These are phyloP conservation scores for Breviolum minutum DNA, from an alignment of 73 alveolate genomes.

Conservation along the genomic window DNA sequence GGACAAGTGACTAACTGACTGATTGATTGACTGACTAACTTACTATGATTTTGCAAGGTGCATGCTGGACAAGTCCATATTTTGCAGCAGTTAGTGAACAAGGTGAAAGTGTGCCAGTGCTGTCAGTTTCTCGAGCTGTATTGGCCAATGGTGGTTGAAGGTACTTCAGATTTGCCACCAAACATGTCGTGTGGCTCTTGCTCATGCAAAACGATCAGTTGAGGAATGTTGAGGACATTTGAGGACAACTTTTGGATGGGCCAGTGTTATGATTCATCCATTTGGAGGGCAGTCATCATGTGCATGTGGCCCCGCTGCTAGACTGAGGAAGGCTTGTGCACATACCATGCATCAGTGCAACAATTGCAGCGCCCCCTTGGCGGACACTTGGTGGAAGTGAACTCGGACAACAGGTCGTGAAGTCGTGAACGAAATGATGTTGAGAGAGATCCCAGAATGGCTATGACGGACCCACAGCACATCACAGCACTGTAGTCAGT, in stretches of 20 bases:
- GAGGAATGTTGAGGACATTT: neutral
- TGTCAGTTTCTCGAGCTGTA: constrained; percentile 16
- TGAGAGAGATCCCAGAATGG: no score
- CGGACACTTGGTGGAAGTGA: neutral
- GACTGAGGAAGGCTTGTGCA: constrained; percentile 32
- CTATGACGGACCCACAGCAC: no score
- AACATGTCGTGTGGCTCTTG: neutral
- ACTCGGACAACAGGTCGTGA: neutral
- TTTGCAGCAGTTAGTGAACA: constrained; percentile 34
- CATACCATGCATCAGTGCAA: constrained; percentile 42
- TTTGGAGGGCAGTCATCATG: no score
- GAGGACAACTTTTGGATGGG: neutral
- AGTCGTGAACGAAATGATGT: neutral
- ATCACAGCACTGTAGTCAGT: no score
- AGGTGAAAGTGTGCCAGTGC: constrained; percentile 32
- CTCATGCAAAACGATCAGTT: neutral
- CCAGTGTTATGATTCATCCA: no score
- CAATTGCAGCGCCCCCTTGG: constrained; percentile 5
- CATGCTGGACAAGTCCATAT: neutral
- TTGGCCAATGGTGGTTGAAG: neutral
- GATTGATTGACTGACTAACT: no score
- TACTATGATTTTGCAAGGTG: neutral
- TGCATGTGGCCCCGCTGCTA: neutral
- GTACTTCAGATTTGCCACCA: neutral
- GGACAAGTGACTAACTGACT: no score